Base-by-base conservation (phyloP, 306 rosid species). In the Dalbergia oliveri region DNA sequence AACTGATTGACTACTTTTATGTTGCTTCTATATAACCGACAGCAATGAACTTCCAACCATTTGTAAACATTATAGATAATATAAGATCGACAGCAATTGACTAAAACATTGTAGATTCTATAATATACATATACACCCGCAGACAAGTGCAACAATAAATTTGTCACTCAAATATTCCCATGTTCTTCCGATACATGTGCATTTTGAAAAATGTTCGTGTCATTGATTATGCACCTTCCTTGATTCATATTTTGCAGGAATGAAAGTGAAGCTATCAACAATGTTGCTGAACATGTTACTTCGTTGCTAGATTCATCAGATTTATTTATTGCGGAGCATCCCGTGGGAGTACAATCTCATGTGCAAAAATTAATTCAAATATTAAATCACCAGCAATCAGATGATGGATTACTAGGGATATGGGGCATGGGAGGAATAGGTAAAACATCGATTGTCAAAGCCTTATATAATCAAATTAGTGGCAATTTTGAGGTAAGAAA, bases 391-490 rank as follows among this genome's bases (percentile, higher is more conserved):
- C 11, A 47, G 0, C 1, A 12, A 49, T 8, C 60, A 47, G 13
- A 47, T 11, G 66, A 60, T 23, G 43, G n/a, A n/a, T 69, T 69
- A 9, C 4, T 33, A 4, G 75, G 75, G 33, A 15, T 70, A 8
- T 70, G 62, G 75, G 72, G 72, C 9, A 66, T 43, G 56, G 54
- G n/a, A 11, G 35, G 37, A 0, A 21, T 19, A 10, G 61, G 61
- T 8, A 56, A 56, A 13, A 18, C 61, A 56, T 18, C 26, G 4
- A 56, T 56, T 18, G 61, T 18, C 15, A 66, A 43, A 44, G 54
- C 72, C n/a, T 18, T 66, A 8, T 66, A 43, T 14, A 66, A 18
- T 43, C 11, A 16, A 41, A 43, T 44, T 9, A 14, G n/a, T 0
- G 11, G 4, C 35, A 44, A 5, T 3, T 43, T 66, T 18, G 72